Base-by-base conservation (phyloP, 2,329 filamentous ascomycete genomes). In the Waltergamsia citrina region DNA sequence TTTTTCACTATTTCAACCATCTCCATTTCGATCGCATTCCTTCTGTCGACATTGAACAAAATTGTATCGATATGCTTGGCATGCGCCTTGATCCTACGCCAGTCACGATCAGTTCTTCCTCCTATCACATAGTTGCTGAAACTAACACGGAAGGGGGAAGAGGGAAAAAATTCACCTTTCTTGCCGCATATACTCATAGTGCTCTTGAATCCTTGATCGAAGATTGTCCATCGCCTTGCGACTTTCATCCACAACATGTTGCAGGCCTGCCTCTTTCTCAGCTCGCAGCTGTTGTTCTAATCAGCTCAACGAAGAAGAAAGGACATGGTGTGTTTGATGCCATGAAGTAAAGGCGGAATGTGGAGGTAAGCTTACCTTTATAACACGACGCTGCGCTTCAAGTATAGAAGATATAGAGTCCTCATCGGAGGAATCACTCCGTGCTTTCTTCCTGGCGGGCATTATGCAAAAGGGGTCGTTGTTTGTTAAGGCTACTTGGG, bases 21-120 rank as follows among this genome's bases (percentile, higher is more conserved):
- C 14, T 35, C 16, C 12, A 12, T 26, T 17, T 40, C 35, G 14
- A 40, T 35, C 20, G 18, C n/a, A 6, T 14, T 26, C 11, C 38
- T 31, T 12, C 17, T 29, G 20, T 31, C 21, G 12, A 40, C 18
- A 21, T 24, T 33, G n/a, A 32, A 20, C 12, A 30, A 8, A 9
- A 40, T 21, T 12, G 11, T 23, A 7, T 21, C 19, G 5, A 40
- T 9, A n/a, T 33, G 25, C 8, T 30, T 15, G 10, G 32, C 35
- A n/a, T 38, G 31, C 10, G 30, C 22, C 23, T 32, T 14, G 10
- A 20, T 26, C 11, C 38, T 40, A 27, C 6, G 20, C 17, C 8
- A n/a, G 16, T 6, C 18, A 28, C 26, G 11, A n/a, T 32, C 21
- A 35, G 17, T 14, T n/a, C 11, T 30, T 17, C 16, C n/a, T 14